Base-by-base conservation (phyloP, 2,329 filamentous ascomycete species). In the Reticulascus tulasneorum region DNA sequence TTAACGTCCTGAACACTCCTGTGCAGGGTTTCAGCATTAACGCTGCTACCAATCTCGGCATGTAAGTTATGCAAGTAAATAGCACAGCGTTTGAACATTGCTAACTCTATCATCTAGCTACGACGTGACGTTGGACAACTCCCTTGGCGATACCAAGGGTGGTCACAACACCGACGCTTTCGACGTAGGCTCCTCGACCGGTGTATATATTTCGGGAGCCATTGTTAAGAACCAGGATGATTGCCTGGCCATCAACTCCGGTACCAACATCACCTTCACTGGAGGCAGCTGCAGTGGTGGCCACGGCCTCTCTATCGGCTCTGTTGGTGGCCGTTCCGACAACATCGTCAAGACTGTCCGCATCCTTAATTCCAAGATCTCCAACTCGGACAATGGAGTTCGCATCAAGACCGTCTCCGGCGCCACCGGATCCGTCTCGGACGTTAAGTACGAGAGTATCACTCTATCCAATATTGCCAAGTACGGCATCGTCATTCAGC, bases 161-260 rank as follows among this genome's bases (percentile, higher is more conserved):
- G 60, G 54, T 7, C 56, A 71, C 47, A 80, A 80, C 63, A 79
- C 75, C 1, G 76, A 79, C 48, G 76, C 66, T 2, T 80, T 79
- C 46, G 74, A 79, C 38, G 65, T 80, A 31, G 69, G 71, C 32
- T 60, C 53, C 23, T 74, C 66, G 23, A 61, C 51, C 16, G 63
- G 63, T 25, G 62, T 79, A 17, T 66, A 60, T 39, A 78, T 80
- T 42, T 62, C 60, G 13, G 68, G 67, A 23, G 71, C 73, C 25
- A 64, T 60, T 22, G 64, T 80, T 36, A 67, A 74, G 52, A 80
- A 79, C 62, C 76, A 80, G 57, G 76, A 80, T 40, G 76, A 80
- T 50, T 80, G 76, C 46, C 61, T 80, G 7, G 75, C 76, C 18
- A 52, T 75, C 42, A 80, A 77, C 60, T 75, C 71, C 3, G 70